Base-by-base conservation (phyloP, 192 early-diverging fungal genomes). In the Pilobolus umbonatus region DNA sequence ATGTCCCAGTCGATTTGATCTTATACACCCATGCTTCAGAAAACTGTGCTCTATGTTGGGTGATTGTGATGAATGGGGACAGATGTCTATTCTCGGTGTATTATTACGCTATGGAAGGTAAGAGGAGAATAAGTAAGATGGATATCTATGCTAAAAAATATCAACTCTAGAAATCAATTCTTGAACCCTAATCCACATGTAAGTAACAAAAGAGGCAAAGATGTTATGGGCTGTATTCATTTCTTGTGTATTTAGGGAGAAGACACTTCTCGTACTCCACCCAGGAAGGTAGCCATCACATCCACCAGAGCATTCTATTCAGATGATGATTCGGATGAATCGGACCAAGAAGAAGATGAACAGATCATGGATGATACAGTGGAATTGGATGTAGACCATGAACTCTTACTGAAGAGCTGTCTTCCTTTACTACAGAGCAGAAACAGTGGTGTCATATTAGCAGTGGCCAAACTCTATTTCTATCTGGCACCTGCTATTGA, bases 41-140 rank as follows among this genome's bases (percentile, higher is more conserved):
- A 91, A 95, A 38, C 76, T 95, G 54, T 97, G 94, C 65, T 69
- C 69, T 34, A 76, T 93, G 82, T 69, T 99, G 22, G 68, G 81
- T 12, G 94, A 96, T 28, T 80, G 89, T 35, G 95, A 99, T 75
- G 92, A 97, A 69, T 99, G 97, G 97, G 91, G 88, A 11, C 95
- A 98, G 69, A 80, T 95, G 29, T 87, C 86, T 40, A 86, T 95
- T 26, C 62, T 95, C 35, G 85, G 83, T 32, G 62, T 95, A 24
- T 67, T 99, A 49, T 54, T 84, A 28, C 74, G 84, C 9, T 99
- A 99, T 76, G 89, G 83, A 47, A 79, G 83, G 76, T 77, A 78
- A 34, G 32, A 11, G 24, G 3, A 21, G 38, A 11, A 5, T 19
- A 21, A 14, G 21, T 14, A 24, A 59, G 7, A 39, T 24, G 25